Conservation (phyloP, 352 stramenopile species). For the Phytopythium vexans region DNA sequence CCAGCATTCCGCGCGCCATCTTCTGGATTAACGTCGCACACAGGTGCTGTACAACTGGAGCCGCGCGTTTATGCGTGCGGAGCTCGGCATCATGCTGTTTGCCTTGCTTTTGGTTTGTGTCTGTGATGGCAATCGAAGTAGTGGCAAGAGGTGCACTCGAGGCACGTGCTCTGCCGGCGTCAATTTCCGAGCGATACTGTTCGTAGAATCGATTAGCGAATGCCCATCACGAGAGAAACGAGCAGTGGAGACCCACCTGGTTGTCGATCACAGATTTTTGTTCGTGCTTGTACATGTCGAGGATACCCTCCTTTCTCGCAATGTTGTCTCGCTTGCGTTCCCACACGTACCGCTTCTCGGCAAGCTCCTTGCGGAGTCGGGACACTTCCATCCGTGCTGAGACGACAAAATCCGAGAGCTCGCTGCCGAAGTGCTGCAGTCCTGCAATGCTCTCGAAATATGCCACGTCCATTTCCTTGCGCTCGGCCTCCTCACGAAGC, state of each 20-base stretch:
- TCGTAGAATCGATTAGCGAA: conserved; percentile 1
- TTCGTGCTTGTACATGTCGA: conserved; percentile 66
- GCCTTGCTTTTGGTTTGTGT: conserved; percentile 14
- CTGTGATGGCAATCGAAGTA: background rate
- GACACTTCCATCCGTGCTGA: conserved; percentile 37
- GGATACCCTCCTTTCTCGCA: conserved; percentile 65
- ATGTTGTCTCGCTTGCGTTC: conserved; percentile 47
- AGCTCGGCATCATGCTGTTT: conserved; percentile 22
- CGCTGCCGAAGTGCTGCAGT: conserved; percentile 46
- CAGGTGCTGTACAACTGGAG: conserved; percentile 53
- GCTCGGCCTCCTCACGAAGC: conserved; percentile 65
- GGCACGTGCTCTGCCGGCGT: conserved; percentile 1
- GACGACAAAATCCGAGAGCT: conserved; percentile 40
- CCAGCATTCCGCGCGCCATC: conserved; percentile 64
- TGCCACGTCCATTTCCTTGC: conserved; percentile 74
- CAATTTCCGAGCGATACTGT: conserved; percentile 20
- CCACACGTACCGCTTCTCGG: conserved; percentile 55
- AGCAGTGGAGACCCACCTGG: conserved; percentile 8
- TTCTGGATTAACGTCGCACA: conserved; percentile 81
- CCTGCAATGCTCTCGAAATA: conserved; percentile 70
- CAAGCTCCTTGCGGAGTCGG: conserved; percentile 34
- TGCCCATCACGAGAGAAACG: background rate
- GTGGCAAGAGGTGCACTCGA: background rate
- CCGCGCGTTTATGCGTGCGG: conserved; percentile 12
- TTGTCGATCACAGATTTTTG: conserved; percentile 51